These are phyloP conservation scores for Mycena citricolor DNA, from an alignment of 1,284 basidiomycete genomes.

Conservation along the genomic window DNA sequence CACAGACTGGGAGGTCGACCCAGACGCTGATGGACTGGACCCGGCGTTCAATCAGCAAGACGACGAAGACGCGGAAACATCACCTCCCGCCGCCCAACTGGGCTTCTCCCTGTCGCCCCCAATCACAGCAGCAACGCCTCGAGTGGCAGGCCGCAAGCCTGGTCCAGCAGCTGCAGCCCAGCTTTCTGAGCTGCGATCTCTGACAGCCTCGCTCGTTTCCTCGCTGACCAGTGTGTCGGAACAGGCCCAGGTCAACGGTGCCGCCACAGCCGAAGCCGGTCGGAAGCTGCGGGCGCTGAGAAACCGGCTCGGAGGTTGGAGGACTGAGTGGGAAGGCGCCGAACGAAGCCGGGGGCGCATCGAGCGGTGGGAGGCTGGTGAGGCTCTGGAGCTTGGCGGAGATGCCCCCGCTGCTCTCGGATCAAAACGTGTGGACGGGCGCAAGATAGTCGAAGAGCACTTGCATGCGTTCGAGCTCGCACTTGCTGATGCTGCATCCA, in stretches of 20 bases:
- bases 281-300: constrained; percentile 78
- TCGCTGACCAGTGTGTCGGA: constrained; percentile 78
- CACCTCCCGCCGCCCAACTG: constrained; percentile 36
- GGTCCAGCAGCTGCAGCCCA: no score
- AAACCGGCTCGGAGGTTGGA: constrained; percentile 76
- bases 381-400: constrained; percentile 39
- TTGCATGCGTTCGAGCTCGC: constrained; percentile 69
- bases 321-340: constrained; percentile 76
- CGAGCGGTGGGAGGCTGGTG: constrained; percentile 72
- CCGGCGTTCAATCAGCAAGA: constrained; percentile 35
- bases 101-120: constrained; percentile 22
- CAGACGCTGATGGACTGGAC: constrained; percentile 41
- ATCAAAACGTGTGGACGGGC: constrained; percentile 56
- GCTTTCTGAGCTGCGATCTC: constrained; percentile 66
- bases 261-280: constrained; percentile 78
- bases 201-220: constrained; percentile 69
- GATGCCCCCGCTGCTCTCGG: constrained; percentile 29
- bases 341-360: constrained; percentile 72
- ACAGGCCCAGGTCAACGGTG: constrained; percentile 81
- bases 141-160: constrained; percentile 57
- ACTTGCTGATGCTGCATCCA: constrained; percentile 64
- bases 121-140: constrained; percentile 45
- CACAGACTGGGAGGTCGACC: constrained; percentile 63
- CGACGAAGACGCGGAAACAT: constrained; percentile 38
- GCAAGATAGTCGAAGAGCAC: constrained; percentile 71